phyloP scores from a whole-genome alignment of 352 stramenopile species.

The Phytophthora aleatoria region DNA sequence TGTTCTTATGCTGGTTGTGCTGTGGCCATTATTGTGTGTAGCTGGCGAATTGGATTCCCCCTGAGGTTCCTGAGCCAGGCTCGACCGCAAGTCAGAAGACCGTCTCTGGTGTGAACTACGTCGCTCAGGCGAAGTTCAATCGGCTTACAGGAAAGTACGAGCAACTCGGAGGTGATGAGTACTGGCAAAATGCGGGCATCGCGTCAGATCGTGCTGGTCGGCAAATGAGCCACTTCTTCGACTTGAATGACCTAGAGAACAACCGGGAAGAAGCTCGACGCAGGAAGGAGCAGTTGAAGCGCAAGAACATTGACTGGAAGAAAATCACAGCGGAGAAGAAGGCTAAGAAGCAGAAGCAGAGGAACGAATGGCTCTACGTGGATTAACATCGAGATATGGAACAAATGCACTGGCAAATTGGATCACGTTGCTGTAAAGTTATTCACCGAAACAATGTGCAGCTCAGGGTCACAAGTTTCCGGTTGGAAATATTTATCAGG shows the following conservation, averaged over 20 bases:
- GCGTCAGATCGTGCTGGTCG: conserved; percentile 74
- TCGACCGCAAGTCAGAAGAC: conserved; percentile 33
- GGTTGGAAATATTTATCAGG: too few species aligned
- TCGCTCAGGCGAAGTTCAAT: conserved; percentile 78
- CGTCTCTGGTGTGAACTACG: conserved; percentile 73
- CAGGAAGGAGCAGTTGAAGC: conserved; percentile 84
- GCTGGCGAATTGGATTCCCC: conserved; percentile 81
- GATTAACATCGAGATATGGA: conserved; percentile 43
- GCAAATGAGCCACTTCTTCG: conserved; percentile 90
- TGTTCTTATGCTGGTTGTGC: conserved; percentile 9
- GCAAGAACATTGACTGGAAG: conserved; percentile 88
- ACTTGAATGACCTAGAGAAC: conserved; percentile 76
- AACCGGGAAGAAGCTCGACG: conserved; percentile 80
- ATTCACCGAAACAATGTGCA: neutral
- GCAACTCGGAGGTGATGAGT: conserved; percentile 63
- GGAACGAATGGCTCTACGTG: conserved; percentile 86
- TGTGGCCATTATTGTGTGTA: conserved; percentile 26
- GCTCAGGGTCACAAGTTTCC: neutral
- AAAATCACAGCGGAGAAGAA: conserved; percentile 88
- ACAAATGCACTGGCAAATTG: neutral
- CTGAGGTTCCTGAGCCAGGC: conserved; percentile 41
- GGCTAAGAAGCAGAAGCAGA: conserved; percentile 82
- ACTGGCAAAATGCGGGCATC: conserved; percentile 64
- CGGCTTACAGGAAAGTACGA: conserved; percentile 77
- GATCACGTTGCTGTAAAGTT: neutral